These are phyloP conservation scores for Microcyclospora tardicrescens DNA, from an alignment of 2,329 filamentous ascomycete species.

Conservation along the genomic window DNA sequence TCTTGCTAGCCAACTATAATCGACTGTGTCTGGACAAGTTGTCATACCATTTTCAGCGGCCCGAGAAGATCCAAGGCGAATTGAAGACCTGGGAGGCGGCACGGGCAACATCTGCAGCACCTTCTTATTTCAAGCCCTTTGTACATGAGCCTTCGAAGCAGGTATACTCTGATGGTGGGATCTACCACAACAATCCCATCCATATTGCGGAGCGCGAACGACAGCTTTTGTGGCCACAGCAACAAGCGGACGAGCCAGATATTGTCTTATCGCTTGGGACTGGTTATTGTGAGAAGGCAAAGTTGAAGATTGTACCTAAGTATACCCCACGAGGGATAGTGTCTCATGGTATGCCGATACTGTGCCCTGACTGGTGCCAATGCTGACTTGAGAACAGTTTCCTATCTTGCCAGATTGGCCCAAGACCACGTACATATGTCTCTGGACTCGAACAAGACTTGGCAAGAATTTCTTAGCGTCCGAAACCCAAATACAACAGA, in stretches of 20 bases:
- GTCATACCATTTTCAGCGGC: conserved; percentile 24
- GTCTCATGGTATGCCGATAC: no score
- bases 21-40: conserved; percentile 10
- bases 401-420: no score
- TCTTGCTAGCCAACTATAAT: conserved; percentile 32
- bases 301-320: not conserved
- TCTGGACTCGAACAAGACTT: no score
- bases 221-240: conserved; percentile 24
- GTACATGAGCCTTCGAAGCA: conserved; percentile 30
- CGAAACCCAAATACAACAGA: no score
- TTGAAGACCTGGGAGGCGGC: conserved; percentile 38
- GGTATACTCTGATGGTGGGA: conserved; percentile 32
- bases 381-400: no score
- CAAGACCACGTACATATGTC: no score
- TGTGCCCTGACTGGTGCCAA: no score
- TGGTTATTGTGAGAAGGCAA: no score
- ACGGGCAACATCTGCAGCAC: conserved; percentile 36
- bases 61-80: conserved; percentile 21
- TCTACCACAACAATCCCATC: conserved; percentile 38
- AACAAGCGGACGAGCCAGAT: conserved; percentile 22
- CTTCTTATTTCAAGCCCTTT: conserved; percentile 38
- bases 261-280: conserved; percentile 20
- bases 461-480: no score
- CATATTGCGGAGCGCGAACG: conserved; percentile 34
- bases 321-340: no score